phyloP scores from a whole-genome alignment of 116 monocot genomes.

The Trichopus zeylanicus region DNA sequence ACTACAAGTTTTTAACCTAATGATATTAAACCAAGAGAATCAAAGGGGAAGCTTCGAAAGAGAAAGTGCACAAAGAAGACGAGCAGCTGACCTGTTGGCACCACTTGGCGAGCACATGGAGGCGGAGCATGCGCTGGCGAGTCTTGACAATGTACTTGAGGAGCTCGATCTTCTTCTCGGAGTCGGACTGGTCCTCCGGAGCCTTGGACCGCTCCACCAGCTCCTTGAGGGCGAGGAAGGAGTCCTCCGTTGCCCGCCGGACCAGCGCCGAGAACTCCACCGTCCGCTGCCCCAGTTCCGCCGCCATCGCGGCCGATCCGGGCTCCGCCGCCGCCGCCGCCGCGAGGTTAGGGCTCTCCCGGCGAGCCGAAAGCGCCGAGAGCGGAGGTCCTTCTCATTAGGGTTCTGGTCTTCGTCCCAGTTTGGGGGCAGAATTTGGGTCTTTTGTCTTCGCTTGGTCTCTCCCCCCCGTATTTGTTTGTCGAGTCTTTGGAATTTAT shows the following conservation, averaged over 20 bases:
- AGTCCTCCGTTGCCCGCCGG: slow-evolving; percentile 83
- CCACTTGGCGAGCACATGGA: slow-evolving; percentile 98
- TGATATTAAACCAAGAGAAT: neutral
- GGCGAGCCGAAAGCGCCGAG: neutral
- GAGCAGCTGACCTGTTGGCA: slow-evolving; percentile 73
- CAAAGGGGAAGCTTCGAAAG: neutral
- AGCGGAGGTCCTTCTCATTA: neutral
- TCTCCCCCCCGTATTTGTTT: too few species aligned
- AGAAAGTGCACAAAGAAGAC: neutral
- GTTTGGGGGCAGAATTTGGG: neutral
- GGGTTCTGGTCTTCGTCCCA: neutral
- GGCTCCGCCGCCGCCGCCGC: slow-evolving; percentile 8
- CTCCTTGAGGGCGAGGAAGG: slow-evolving; percentile 73
- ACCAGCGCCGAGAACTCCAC: slow-evolving; percentile 89
- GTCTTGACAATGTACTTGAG: slow-evolving; percentile 86
- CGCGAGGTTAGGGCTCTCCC: neutral
- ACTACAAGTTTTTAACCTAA: neutral
- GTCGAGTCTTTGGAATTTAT: too few species aligned
- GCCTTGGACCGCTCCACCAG: slow-evolving; percentile 67
- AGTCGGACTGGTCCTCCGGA: slow-evolving; percentile 53
- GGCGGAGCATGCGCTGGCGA: slow-evolving; percentile 95
- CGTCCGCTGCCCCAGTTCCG: slow-evolving; percentile 84
- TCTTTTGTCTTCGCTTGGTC: neutral
- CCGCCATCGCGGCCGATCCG: slow-evolving; percentile 39
- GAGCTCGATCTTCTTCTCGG: slow-evolving; percentile 95